Base-by-base conservation (phyloP, 805 yeast genomes). In the Debaryomyces castellii region DNA sequence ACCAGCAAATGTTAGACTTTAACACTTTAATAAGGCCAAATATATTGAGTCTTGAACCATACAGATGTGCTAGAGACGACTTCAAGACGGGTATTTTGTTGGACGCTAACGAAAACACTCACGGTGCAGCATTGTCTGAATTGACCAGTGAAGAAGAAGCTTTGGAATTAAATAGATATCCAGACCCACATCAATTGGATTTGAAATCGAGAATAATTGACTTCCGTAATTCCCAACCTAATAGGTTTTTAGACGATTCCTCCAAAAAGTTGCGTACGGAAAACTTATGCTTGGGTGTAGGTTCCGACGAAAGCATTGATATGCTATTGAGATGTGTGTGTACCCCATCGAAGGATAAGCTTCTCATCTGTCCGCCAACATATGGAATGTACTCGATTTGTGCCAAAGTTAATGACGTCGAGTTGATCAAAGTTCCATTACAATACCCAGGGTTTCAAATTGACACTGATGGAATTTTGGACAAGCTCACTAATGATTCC, bases 341-440 rank as follows among this genome's bases (percentile, higher is more conserved):
- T 59, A 71, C 66, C 4, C 99, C 99, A 2, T 87, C 87, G 2
- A 75, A 73, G 51, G 97, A 91, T 49, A 92, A 89, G 62, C 67
- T 94, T 59, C 68, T 94, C 54, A 81, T 82, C 1, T 84, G 96
- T 63, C 97, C 98, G 2, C 98, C 99, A 36, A 94, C 99, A 0
- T 94, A 94, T 60, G 97, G 98, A 5, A 94, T 94, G 99, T 94
- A 94, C 73, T 70, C 87, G 3, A 91, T 94, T 27, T 86, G 96
- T 60, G 95, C 97, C 1, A 80, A 82, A 23, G 86, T 94, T 48
- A 94, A 94, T 60, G 98, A 94, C 57, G 87, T 92, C 8, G 88
- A 76, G 22, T 73, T 87, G 33, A 89, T 82, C 12, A 74, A 78
- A 48, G 91, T 89, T 14, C 91, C 96, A 7, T 76, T 91, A 54